These are phyloP conservation scores for Hypocreales sp. DNA, from an alignment of 2,329 filamentous ascomycete species.

Conservation along the genomic window DNA sequence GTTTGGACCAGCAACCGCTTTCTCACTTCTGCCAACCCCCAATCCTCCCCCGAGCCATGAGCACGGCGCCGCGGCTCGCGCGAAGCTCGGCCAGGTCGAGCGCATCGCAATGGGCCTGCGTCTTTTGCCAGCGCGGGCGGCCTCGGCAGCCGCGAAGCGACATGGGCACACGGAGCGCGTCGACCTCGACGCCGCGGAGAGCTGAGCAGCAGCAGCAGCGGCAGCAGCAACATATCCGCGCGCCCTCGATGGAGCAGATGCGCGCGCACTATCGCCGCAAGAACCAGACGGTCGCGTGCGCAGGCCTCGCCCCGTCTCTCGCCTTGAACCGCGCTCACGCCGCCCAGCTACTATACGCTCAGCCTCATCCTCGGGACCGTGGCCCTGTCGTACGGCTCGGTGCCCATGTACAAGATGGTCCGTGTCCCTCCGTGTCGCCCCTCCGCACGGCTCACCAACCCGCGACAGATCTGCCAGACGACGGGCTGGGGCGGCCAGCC, in stretches of 20 bases:
- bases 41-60: conserved; percentile 17
- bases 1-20: too few relatives aligned
- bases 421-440: conserved; percentile 3
- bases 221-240: conserved; percentile 10
- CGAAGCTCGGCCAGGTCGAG: conserved; percentile 13
- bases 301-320: conserved; percentile 2
- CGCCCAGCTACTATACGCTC: conserved; percentile 51
- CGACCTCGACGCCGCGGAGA: conserved; percentile 12
- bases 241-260: conserved; percentile 43
- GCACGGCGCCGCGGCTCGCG: conserved; percentile 19
- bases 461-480: conserved; percentile 53
- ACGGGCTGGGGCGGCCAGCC: conserved; percentile 90
- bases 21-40: neutral
- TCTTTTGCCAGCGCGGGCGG: conserved; percentile 19
- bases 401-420: conserved; percentile 80
- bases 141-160: conserved; percentile 9
- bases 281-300: conserved; percentile 44
- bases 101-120: conserved; percentile 19
- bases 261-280: conserved; percentile 47
- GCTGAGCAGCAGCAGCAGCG: conserved; percentile 10
- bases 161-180: conserved; percentile 15
- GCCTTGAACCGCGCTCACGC: conserved; percentile 6
- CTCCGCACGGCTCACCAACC: neutral
- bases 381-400: conserved; percentile 67
- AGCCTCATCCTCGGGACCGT: conserved; percentile 68